These are phyloP conservation scores for Groenewaldozyma sp. DNA, from an alignment of 1,139 yeast genomes.

Conservation along the genomic window DNA sequence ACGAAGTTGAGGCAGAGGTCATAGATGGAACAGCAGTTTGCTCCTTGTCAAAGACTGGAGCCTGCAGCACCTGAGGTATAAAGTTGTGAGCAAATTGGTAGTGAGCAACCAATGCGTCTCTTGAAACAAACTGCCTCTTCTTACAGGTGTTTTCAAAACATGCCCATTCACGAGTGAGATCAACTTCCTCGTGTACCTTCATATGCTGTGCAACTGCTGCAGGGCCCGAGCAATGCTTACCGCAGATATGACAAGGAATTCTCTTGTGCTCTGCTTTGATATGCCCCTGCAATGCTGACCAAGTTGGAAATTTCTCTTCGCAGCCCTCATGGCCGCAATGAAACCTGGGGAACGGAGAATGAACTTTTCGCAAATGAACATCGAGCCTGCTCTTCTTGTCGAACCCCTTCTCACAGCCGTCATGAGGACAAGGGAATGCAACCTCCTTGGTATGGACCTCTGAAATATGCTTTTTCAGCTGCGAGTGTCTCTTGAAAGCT, in stretches of 20 bases:
- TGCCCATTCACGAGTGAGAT: slow-evolving; percentile 13
- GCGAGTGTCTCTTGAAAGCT: slow-evolving; percentile 68
- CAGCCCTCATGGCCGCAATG: slow-evolving; percentile 57
- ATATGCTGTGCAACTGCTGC: slow-evolving; percentile 64
- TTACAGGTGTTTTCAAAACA: slow-evolving; percentile 15
- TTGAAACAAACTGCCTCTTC: slow-evolving; percentile 4
- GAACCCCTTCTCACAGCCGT: slow-evolving; percentile 28
- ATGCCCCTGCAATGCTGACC: slow-evolving; percentile 73
- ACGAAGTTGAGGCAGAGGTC: neutral
- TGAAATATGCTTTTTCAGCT: slow-evolving; percentile 62
- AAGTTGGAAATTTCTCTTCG: slow-evolving; percentile 53
- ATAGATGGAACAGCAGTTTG: neutral
- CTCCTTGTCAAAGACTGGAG: neutral
- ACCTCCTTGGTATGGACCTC: slow-evolving; percentile 41
- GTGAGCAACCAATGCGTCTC: slow-evolving; percentile 32
- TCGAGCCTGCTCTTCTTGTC: slow-evolving; percentile 26
- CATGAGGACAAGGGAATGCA: slow-evolving; percentile 25
- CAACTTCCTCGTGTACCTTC: slow-evolving; percentile 16
- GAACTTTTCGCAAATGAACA: slow-evolving; percentile 27
- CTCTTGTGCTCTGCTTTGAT: slow-evolving; percentile 66
- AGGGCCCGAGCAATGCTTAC: slow-evolving; percentile 65
- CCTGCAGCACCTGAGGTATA: slow-evolving; percentile 20
- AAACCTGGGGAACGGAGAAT: slow-evolving; percentile 22
- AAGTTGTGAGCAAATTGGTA: slow-evolving; percentile 33
- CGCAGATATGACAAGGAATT: slow-evolving; percentile 56